phyloP scores from a whole-genome alignment of 345 rosid genomes.

The Gossypium sturtianum region DNA sequence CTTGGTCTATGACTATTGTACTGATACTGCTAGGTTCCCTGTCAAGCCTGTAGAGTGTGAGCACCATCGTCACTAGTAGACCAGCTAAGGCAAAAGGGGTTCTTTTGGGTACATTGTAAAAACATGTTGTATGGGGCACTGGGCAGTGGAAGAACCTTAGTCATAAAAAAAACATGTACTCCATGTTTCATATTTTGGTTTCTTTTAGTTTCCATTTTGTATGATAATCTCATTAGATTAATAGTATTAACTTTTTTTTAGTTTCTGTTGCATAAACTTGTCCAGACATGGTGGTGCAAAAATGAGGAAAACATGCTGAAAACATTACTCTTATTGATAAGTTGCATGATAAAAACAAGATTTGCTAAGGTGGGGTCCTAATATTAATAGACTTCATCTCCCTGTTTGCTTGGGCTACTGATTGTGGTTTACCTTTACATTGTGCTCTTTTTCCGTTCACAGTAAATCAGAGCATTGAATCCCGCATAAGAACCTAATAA shows the following conservation, averaged over 20 bases:
- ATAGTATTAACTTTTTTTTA: too few species aligned
- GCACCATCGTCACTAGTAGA: conserved; percentile 74
- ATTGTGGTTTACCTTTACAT: not conserved
- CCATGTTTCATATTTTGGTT: conserved; percentile 8
- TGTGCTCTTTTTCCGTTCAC: not conserved
- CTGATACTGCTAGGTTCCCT: conserved; percentile 69
- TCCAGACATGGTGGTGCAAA: not conserved
- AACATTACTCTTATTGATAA: not conserved
- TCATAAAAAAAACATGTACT: conserved; percentile 5
- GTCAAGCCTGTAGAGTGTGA: conserved; percentile 74
- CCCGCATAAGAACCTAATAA: not conserved
- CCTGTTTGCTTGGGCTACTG: not conserved
- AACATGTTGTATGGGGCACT: not conserved
- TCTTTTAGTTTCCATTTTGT: conserved; percentile 4
- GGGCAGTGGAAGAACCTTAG: not conserved
- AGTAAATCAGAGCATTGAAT: conserved; percentile 10
- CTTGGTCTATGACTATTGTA: conserved; percentile 86
- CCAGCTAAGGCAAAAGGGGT: not conserved
- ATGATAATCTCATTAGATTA: not conserved
- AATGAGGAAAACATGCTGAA: not conserved
- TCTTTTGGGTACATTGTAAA: conserved; percentile 2
- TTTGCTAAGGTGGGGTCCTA: not conserved
- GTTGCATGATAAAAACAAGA: not conserved
- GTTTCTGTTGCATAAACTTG: not conserved
- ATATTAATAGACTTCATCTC: not conserved